Evolutionary conservation across 2,329 filamentous ascomycete genomes (phyloP), one percentile per base, ranked within the genome.

Genomic region (Alternaria solani): DNA sequence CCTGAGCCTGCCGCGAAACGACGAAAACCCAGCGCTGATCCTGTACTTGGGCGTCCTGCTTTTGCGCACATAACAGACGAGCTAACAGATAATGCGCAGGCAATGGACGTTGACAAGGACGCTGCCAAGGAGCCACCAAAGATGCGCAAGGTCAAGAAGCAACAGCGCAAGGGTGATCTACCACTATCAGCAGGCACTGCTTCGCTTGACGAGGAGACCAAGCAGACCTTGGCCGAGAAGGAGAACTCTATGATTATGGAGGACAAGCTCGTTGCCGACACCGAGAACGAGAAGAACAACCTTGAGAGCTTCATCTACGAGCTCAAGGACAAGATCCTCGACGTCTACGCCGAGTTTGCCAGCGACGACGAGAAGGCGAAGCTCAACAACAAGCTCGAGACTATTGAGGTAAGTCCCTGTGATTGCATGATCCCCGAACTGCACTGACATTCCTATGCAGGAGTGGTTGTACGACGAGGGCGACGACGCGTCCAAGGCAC

Each of bases 271-370:
- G 94, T 99, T 57, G 92, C 92, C 71, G 95, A 98, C 80, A 99
- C 95, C 38, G 95, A 98, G 79, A 93, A 98, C 85, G 96, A 96
- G 89, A 99, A 98, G 92, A 99, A 99, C 85, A 94, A 98, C 83
- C 91, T 99, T 55, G 95, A 99, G 86, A 89, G 92, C 25, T 96
- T 91, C 83, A 97, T 98, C 82, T 99, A 99, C 83, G 94, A 98
- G 75, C 87, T 97, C 78, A 91, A 94, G 72, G 93, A 93, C 82
- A 97, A 97, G 88, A 88, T 98, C 53, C 93, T 97, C 69, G 93
- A 96, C 74, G 87, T 93, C 71, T 97, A 96, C 79, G 84, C 93
- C 67, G 92, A 96, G 51, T 93, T 97, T 67, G 90, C 92, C 64
- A 95, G 84, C 73, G 94, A 97, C 5, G 92, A 96, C 48, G 94